These are phyloP conservation scores for Kodamaea jinghongensis DNA, from an alignment of 805 yeast genomes.

Conservation along the genomic window DNA sequence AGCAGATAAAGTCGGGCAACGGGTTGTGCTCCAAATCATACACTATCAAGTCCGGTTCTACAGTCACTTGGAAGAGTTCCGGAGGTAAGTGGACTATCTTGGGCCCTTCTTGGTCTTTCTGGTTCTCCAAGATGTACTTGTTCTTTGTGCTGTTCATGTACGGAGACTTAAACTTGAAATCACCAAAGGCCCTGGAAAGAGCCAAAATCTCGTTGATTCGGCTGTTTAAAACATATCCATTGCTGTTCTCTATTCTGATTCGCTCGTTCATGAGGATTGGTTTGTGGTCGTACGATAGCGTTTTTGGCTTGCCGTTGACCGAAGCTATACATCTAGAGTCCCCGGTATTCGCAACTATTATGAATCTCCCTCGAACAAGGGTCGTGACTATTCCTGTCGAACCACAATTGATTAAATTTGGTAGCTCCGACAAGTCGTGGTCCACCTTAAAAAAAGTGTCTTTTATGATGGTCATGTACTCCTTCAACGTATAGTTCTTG, in stretches of 20 bases:
- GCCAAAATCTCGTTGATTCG: conserved; percentile 45
- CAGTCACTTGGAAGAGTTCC: conserved; percentile 41
- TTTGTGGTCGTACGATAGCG: conserved; percentile 44
- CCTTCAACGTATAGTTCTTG: conserved; percentile 6
- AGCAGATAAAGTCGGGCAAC: conserved; percentile 36
- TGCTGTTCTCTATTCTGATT: conserved; percentile 40
- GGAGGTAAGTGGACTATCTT: conserved; percentile 37
- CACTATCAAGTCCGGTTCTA: conserved; percentile 41
- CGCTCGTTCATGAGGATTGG: conserved; percentile 44
- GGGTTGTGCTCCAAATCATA: conserved; percentile 27
- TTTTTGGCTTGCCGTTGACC: conserved; percentile 52
- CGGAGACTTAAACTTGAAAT: conserved; percentile 41
- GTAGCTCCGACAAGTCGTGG: conserved; percentile 22
- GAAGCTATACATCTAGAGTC: conserved; percentile 69
- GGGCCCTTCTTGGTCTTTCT: neutral
- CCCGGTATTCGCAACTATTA: conserved; percentile 69
- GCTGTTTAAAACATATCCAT: conserved; percentile 35
- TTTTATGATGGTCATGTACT: conserved; percentile 22
- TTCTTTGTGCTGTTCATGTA: conserved; percentile 29
- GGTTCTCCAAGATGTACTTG: conserved; percentile 27
- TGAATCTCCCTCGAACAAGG: conserved; percentile 29
- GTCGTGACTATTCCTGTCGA: conserved; percentile 39
- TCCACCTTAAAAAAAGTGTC: conserved; percentile 40
- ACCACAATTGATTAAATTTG: conserved; percentile 37
- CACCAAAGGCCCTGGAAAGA: conserved; percentile 45